Conservation (phyloP, 1,139 yeast species). For the Candida sp. region DNA sequence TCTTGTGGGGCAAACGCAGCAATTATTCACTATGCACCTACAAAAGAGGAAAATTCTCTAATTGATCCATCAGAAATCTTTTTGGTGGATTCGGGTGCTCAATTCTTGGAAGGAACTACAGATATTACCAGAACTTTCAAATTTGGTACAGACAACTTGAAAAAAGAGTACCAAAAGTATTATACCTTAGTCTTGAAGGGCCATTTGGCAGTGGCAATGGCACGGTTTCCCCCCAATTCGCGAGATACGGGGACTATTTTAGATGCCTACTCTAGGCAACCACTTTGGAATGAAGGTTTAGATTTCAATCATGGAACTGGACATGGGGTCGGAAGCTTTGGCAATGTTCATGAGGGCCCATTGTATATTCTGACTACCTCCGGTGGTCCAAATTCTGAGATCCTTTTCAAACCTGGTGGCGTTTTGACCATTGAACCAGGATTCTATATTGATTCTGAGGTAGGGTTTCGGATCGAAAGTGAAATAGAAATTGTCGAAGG, state of each 20-base stretch:
- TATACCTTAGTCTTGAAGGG: conserved; percentile 55
- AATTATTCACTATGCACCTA: conserved; percentile 55
- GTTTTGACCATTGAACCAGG: conserved; percentile 59
- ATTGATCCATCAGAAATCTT: conserved; percentile 43
- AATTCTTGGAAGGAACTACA: conserved; percentile 57
- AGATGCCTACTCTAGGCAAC: conserved; percentile 49
- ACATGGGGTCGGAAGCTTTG: conserved; percentile 57
- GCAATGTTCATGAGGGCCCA: conserved; percentile 57
- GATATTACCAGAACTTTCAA: conserved; percentile 54
- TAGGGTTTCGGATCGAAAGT: conserved; percentile 53
- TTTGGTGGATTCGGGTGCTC: conserved; percentile 54
- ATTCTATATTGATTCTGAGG: conserved; percentile 47
- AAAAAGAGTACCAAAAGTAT: conserved; percentile 29
- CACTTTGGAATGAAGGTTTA: conserved; percentile 51
- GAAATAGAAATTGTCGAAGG: conserved; percentile 44
- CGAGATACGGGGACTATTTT: conserved; percentile 40
- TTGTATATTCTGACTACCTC: conserved; percentile 41
- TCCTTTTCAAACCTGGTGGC: conserved; percentile 42
- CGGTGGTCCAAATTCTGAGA: conserved; percentile 30
- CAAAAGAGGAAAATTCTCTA: conserved; percentile 30
- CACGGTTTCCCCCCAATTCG: conserved; percentile 43
- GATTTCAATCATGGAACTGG: conserved; percentile 60
- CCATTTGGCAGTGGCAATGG: conserved; percentile 52
- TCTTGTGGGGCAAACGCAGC: conserved; percentile 55
- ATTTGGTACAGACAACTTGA: conserved; percentile 27